These are phyloP conservation scores for Rhizopus delemar DNA, from an alignment of 371 early-diverging fungal species.

Conservation along the genomic window DNA sequence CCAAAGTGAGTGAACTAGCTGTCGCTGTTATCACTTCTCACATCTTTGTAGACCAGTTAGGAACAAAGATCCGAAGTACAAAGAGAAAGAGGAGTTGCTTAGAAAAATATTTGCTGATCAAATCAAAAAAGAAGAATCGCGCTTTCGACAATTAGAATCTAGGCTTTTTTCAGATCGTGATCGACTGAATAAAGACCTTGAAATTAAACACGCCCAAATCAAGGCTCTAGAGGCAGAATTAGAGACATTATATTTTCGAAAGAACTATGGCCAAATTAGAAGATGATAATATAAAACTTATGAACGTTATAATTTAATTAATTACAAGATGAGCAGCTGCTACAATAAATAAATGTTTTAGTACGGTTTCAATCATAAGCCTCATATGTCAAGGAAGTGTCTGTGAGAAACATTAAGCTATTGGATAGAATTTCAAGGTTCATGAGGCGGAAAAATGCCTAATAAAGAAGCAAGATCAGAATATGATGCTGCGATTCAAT, in stretches of 20 bases:
- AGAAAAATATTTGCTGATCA: conserved; percentile 92
- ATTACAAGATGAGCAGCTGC: no score
- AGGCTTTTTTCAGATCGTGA: conserved; percentile 93
- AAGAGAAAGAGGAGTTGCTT: conserved; percentile 91
- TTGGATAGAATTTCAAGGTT: no score
- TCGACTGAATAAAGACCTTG: conserved; percentile 94
- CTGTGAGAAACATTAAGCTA: no score
- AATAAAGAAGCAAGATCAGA: no score
- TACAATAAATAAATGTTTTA: no score
- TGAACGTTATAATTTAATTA: no score
- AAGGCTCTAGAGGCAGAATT: conserved; percentile 88
- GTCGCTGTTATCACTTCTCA: background rate
- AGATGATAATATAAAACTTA: no score
- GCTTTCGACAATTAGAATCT: conserved; percentile 95
- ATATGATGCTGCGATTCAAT: no score
- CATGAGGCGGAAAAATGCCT: no score
- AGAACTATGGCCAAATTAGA: no score
- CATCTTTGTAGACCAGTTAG: conserved; percentile 52
- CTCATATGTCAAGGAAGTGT: no score
- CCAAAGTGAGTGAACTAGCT: conserved; percentile 51
- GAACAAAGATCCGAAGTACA: conserved; percentile 81
- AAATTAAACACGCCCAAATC: conserved; percentile 88
- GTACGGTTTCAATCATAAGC: no score
- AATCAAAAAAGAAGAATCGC: conserved; percentile 86
- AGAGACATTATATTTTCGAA: conserved; percentile 50